Evolutionary conservation across 2,329 filamentous ascomycete species (phyloP), one percentile per base, ranked within the genome.

Genomic region (Aspergillus fijiensis): DNA sequence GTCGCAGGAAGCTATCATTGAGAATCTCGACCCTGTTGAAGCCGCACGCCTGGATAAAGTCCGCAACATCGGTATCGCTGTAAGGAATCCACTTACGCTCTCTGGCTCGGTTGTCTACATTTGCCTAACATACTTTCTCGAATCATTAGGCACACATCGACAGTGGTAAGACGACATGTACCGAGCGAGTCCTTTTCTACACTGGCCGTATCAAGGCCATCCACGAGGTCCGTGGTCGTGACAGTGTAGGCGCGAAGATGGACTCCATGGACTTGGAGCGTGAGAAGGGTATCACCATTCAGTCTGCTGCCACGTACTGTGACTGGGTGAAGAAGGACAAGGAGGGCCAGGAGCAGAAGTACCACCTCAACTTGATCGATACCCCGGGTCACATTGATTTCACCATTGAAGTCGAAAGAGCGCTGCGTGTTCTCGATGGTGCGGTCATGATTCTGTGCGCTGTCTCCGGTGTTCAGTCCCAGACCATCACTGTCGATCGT

Each of bases 321-420:
- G 93, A 99, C 79, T 99, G 95, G 95, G 81, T 89, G 67, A 97
- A 96, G 82, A 88, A 86, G 77, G 88, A 91, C 70, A 66, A 73
- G 56, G 80, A 94, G 65, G 90, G 90, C 67, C 86, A 90, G 73
- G 92, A 97, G 55, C 88, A 96, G 77, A 92, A 88, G 69, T 99
- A 96, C 79, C 94, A 99, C 77, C 88, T 99, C 82, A 99, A 99
- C 79, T 82, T 99, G 83, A 99, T 99, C 74, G 95, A 99, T 77
- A 99, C 95, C 0, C 95, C 95, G 3, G 95, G 95, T 49, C 95
- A 99, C 80, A 98, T 99, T 72, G 95, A 99, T 77, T 99, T 99
- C 75, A 99, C 95, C 14, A 98, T 99, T 66, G 95, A 99, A 79
- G 95, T 99, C 51, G 95, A 99, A 82, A 86, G 95, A 76, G 95